A percentile compares a stretch with the other conserved stretches of the same genome.
Conservation (phyloP, 2,329 filamentous ascomycete genomes). For the Coniochaeta sp. region DNA sequence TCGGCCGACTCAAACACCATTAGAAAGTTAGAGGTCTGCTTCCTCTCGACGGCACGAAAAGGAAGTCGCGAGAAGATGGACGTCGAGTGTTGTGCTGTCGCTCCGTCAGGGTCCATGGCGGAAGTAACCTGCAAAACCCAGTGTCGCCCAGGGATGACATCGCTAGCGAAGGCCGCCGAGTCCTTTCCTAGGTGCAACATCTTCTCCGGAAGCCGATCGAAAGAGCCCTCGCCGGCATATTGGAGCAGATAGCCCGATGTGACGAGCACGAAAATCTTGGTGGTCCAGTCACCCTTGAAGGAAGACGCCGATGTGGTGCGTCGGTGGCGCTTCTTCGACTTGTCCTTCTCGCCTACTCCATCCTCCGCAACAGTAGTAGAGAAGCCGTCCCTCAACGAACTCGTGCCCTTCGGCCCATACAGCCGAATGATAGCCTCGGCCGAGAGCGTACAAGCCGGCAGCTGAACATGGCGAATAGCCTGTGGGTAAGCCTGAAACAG, state of each 20-base stretch:
- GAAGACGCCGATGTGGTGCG: constrained; percentile 32
- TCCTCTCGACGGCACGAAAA: constrained; percentile 49
- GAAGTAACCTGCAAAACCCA: constrained; percentile 75
- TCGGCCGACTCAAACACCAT: constrained; percentile 67
- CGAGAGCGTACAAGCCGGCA: constrained; percentile 60
- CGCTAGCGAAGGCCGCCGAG: constrained; percentile 73
- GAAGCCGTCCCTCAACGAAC: constrained; percentile 25
- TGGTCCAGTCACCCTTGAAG: constrained; percentile 55
- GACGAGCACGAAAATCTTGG: constrained; percentile 66
- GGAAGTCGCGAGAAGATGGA: constrained; percentile 61
- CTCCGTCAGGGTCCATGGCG: constrained; percentile 51
- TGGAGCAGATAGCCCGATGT: constrained; percentile 68
- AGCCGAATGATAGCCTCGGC: constrained; percentile 63
- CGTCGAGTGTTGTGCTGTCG: constrained; percentile 40
- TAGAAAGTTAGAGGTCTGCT: constrained; percentile 56
- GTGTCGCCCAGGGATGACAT: constrained; percentile 71
- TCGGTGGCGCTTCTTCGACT: constrained; percentile 39
- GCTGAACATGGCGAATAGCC: constrained; percentile 65
- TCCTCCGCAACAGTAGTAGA: constrained; percentile 21
- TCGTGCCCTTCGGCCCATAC: constrained; percentile 43
- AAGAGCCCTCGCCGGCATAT: constrained; percentile 63
- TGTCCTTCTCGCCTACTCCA: constrained; percentile 25
- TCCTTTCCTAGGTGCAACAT: constrained; percentile 64
- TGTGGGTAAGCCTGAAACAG: constrained; percentile 85
- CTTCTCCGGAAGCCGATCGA: constrained; percentile 68